These are phyloP conservation scores for Chrysoporthe austroafricana DNA, from an alignment of 2,329 filamentous ascomycete genomes.

Conservation along the genomic window DNA sequence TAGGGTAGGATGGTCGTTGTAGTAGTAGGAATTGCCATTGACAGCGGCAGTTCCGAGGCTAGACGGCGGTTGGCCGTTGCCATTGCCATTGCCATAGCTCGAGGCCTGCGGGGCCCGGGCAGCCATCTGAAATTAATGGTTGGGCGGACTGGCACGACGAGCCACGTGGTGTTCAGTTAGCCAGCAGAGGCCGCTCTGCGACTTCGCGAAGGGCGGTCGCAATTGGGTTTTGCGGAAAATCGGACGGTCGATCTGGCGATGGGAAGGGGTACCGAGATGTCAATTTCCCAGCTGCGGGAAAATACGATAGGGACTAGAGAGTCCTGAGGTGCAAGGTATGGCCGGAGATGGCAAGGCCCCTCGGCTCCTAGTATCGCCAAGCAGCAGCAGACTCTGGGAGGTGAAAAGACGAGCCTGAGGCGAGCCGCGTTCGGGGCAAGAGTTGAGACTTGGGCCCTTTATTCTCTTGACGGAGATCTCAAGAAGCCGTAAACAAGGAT, in stretches of 20 bases:
- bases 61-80: conserved; percentile 1
- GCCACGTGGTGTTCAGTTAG: neutral
- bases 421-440: neutral
- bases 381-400: neutral
- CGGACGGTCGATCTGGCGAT: neutral
- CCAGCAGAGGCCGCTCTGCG: neutral
- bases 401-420: neutral
- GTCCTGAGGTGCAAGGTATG: neutral
- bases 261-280: neutral
- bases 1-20: neutral
- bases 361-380: neutral
- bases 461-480: neutral
- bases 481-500: neutral
- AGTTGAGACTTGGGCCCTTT: neutral
- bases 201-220: neutral
- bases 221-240: neutral
- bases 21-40: conserved; percentile 15
- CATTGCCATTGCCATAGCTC: neutral
- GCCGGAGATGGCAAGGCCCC: neutral
- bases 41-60: conserved; percentile 22
- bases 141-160: neutral
- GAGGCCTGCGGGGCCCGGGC: conserved; percentile 21
- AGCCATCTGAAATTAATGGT: conserved; percentile 15
- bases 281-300: no score
- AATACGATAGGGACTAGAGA: no score